Evolutionary conservation across 2,329 filamentous ascomycete species (phyloP).

Genomic region (Arthrobotrys entomopaga): DNA sequence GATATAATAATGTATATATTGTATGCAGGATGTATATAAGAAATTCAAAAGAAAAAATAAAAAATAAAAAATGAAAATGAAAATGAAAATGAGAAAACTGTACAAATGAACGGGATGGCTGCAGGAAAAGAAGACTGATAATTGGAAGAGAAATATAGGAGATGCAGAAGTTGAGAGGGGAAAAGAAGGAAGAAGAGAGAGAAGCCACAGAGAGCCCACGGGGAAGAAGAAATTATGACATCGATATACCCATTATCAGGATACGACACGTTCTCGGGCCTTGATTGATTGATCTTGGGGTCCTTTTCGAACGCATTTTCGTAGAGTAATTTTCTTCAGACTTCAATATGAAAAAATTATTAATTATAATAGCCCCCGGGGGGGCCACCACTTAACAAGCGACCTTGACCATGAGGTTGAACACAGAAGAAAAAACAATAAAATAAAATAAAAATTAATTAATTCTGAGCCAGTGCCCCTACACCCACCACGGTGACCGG

Average conservation of each 20-base stretch:
- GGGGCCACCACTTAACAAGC: constrained; percentile 35
- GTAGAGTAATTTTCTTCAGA: constrained; percentile 31
- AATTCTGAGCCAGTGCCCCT: constrained; percentile 33
- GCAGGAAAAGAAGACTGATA: constrained; percentile 28
- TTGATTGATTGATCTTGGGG: neutral
- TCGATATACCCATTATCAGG: constrained; percentile 39
- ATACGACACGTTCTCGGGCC: constrained; percentile 44
- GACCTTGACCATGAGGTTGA: constrained; percentile 17
- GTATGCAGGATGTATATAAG: constrained; percentile 10
- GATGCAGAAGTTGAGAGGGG: constrained; percentile 22
- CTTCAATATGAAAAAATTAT: neutral
- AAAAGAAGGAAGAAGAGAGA: constrained; percentile 17
- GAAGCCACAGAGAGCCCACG: constrained; percentile 21
- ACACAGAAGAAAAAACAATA: neutral
- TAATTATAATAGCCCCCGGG: constrained; percentile 12
- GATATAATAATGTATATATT: constrained; percentile 3
- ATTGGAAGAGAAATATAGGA: constrained; percentile 20
- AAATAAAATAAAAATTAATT: neutral
- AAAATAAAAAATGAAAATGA: too few species aligned
- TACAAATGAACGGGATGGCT: constrained; percentile 25
- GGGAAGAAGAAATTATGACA: constrained; percentile 54
- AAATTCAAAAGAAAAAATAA: constrained; percentile 7
- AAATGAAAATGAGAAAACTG: too few species aligned
- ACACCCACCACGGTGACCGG: constrained; percentile 40
- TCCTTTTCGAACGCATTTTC: constrained; percentile 36